Evolutionary conservation across 805 yeast genomes (phyloP), one percentile per base, ranked within the genome.

Genomic region (Nakazawaea pomicola): DNA sequence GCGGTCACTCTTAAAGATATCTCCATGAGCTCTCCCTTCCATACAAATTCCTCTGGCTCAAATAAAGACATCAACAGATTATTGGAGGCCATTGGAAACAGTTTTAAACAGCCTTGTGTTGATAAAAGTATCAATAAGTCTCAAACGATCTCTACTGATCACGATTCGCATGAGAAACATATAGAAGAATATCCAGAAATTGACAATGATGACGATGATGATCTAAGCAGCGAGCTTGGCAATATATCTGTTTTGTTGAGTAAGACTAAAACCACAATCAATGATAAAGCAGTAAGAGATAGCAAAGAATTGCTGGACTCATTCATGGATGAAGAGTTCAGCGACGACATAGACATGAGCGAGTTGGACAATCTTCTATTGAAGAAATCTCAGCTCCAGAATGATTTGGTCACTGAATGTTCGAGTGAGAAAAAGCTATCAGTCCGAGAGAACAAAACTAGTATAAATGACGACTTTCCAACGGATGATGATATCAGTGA

Each of bases 341-440:
- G 56, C 29, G 62, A 58, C 39, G 65, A 61, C 29, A 46, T 58
- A 3, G 65, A 59, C 39, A 41, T 55, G 51, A 54, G 49, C 25
- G 64, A 57, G 30, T 47, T 58, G 16, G 58, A 56, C 38, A 36
- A 38, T 20, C 23, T 49, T 10, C 45, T 51, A 6, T 18, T 27
- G 11, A 43, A 36, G 31, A 23, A 34, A 18, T 14, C 38, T 10
- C 39, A 29, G 18, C n/a, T n/a, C n/a, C n/a, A n/a, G n/a, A n/a
- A n/a, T n/a, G n/a, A n/a, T n/a, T n/a, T n/a, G n/a, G n/a, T n/a
- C n/a, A n/a, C n/a, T n/a, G n/a, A n/a, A n/a, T n/a, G n/a, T n/a
- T n/a, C n/a, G n/a, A n/a, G n/a, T n/a, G n/a, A n/a, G n/a, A n/a
- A n/a, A n/a, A n/a, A n/a, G n/a, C n/a, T n/a, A n/a, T n/a, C n/a